A percentile compares a stretch with the other conserved stretches of the same genome.
Conservation (phyloP, 306 rosid species). For the Purshia tridentata region DNA sequence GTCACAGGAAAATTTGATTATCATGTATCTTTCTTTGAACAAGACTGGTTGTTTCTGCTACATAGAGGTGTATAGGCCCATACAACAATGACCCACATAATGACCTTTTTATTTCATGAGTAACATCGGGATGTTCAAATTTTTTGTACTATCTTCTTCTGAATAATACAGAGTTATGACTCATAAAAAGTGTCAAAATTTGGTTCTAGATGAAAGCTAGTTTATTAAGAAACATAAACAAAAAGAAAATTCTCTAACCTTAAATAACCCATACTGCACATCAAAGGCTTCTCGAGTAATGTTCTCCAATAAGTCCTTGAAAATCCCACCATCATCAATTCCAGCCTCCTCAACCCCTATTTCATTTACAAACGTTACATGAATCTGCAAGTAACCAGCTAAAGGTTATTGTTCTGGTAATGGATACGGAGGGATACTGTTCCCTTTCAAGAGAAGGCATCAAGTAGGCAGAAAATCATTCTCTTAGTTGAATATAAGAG, state of each 20-base stretch:
- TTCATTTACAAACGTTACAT: conserved; percentile 91
- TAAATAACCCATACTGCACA: conserved; percentile 94
- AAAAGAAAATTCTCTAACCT: conserved; percentile 49
- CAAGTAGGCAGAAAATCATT: conserved; percentile 5
- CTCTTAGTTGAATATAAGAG: neutral
- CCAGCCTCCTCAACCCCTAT: conserved; percentile 99
- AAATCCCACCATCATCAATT: conserved; percentile 97
- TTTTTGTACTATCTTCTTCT: neutral
- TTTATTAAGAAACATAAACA: conserved; percentile 5
- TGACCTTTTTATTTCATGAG: neutral
- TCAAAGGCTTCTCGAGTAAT: conserved; percentile 98
- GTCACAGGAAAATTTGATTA: neutral
- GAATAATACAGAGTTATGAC: conserved; percentile 1
- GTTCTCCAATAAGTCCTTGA: conserved; percentile 99
- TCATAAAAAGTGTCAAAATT: neutral
- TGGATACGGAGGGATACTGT: too few species aligned
- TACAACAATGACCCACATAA: too few species aligned
- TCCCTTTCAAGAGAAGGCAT: too few species aligned
- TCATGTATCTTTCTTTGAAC: too few species aligned
- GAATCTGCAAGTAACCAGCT: conserved; percentile 56
- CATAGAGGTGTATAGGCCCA: too few species aligned
- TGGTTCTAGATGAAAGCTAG: too few species aligned
- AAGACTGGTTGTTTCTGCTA: too few species aligned
- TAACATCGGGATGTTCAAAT: neutral
- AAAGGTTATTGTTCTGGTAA: conserved; percentile 15